These are phyloP conservation scores for Thermothelomyces thermophilus DNA, from an alignment of 2,329 filamentous ascomycete species.

Conservation along the genomic window DNA sequence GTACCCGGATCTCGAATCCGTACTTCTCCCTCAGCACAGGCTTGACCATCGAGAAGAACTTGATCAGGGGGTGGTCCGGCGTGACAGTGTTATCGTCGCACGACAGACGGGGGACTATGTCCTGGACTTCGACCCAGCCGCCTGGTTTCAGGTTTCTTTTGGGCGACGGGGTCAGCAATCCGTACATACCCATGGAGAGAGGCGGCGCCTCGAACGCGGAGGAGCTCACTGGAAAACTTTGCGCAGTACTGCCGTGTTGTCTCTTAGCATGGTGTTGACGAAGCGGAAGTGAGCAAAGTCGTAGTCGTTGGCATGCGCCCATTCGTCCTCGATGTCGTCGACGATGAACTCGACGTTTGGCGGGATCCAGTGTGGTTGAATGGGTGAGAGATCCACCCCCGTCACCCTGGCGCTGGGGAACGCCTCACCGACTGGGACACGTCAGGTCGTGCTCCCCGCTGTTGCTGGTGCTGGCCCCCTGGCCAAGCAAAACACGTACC, in stretches of 20 bases:
- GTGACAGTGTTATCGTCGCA: conserved; percentile 40
- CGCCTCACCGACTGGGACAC: conserved; percentile 36
- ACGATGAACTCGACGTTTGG: conserved; percentile 51
- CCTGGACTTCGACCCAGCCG: conserved; percentile 47
- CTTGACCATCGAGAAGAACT: conserved; percentile 26
- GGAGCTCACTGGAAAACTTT: conserved; percentile 21
- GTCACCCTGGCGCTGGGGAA: conserved; percentile 41
- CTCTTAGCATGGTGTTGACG: conserved; percentile 45
- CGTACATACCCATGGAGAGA: too few relatives aligned
- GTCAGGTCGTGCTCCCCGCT: neutral
- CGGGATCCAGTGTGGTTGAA: conserved; percentile 41
- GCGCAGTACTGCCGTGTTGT: conserved; percentile 27
- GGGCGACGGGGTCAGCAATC: neutral
- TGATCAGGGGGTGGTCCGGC: conserved; percentile 33
- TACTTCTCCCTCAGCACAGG: conserved; percentile 28
- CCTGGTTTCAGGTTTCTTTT: conserved; percentile 36
- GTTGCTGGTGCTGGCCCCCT: neutral
- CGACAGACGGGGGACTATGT: conserved; percentile 35
- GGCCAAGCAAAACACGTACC: conserved; percentile 32
- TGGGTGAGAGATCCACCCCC: conserved; percentile 39
- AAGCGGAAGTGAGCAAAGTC: conserved; percentile 56
- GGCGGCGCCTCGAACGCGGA: too few relatives aligned
- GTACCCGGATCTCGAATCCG: conserved; percentile 31
- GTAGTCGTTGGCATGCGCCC: conserved; percentile 50
- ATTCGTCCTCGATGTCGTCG: conserved; percentile 50